phyloP scores from a whole-genome alignment of 345 rosid species.

The Geranium rotundifolium region DNA sequence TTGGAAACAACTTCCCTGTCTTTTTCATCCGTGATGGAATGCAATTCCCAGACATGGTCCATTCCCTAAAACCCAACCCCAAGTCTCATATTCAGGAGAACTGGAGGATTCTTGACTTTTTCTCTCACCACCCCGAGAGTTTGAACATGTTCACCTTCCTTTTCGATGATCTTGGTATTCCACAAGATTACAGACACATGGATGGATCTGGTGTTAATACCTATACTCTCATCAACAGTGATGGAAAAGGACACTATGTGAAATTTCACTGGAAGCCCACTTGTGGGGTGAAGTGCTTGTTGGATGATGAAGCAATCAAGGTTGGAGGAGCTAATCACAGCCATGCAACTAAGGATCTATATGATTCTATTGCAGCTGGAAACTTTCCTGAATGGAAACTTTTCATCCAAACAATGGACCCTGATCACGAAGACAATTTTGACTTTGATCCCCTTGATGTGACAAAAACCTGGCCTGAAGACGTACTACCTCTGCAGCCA shows the following conservation, averaged over 20 bases:
- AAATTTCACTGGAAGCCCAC: conserved; percentile 98
- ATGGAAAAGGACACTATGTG: conserved; percentile 74
- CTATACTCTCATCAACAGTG: conserved; percentile 69
- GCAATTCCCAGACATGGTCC: conserved; percentile 93
- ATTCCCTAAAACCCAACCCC: conserved; percentile 89
- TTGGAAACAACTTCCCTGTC: conserved; percentile 97
- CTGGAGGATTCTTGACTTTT: conserved; percentile 92
- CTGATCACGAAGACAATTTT: conserved; percentile 60
- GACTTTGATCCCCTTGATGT: conserved; percentile 97
- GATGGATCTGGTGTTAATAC: conserved; percentile 90
- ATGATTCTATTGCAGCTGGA: conserved; percentile 86
- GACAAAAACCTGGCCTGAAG: conserved; percentile 98
- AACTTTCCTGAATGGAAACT: conserved; percentile 91
- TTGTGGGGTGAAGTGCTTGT: conserved; percentile 70
- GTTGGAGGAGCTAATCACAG: conserved; percentile 96
- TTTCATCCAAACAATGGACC: conserved; percentile 74
- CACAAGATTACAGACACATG: conserved; percentile 94
- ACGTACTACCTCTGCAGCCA: conserved; percentile 86
- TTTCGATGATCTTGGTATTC: conserved; percentile 85
- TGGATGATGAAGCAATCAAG: conserved; percentile 79
- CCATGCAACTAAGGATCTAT: conserved; percentile 92
- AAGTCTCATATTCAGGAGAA: conserved; percentile 91
- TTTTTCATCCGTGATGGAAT: conserved; percentile 95
- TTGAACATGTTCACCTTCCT: conserved; percentile 77
- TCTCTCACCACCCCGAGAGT: conserved; percentile 94